Percentiles rank a stretch among this genome's conserved stretches.
phyloP scores from a whole-genome alignment of 1,139 yeast species.

The Nakaseomyces uthaithaninus region DNA sequence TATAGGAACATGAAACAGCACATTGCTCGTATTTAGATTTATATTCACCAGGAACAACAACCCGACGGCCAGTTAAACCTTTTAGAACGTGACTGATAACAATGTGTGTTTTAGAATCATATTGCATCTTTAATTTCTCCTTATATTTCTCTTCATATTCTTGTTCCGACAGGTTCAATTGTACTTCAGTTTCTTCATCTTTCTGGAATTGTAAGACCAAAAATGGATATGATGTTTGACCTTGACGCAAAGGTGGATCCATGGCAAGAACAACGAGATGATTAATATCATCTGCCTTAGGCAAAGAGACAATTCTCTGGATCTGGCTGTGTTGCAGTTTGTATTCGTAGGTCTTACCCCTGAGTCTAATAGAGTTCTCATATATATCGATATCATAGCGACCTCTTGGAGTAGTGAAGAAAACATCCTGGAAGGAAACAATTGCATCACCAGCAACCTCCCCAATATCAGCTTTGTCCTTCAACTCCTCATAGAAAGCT shows the following conservation, averaged over 20 bases:
- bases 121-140: constrained; percentile 62
- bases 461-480: constrained; percentile 93
- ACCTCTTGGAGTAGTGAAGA: constrained; percentile 95
- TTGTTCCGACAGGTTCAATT: constrained; percentile 74
- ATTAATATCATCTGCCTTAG: constrained; percentile 90
- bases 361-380: constrained; percentile 74
- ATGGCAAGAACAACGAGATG: constrained; percentile 82
- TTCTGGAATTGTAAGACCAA: constrained; percentile 79
- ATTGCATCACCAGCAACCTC: constrained; percentile 96
- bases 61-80: constrained; percentile 81
- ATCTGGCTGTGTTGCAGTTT: constrained; percentile 86
- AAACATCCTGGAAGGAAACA: constrained; percentile 82
- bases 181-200: constrained; percentile 88
- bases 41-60: constrained; percentile 81
- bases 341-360: constrained; percentile 98
- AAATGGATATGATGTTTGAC: constrained; percentile 94
- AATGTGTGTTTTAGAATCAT: constrained; percentile 79
- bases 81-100: constrained; percentile 85
- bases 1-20: constrained; percentile 83
- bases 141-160: constrained; percentile 73
- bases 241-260: constrained; percentile 91
- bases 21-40: constrained; percentile 66
- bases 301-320: constrained; percentile 83
- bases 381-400: constrained; percentile 96
- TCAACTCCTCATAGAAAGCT: constrained; percentile 80